Base-by-base conservation (phyloP, 306 rosid species). In the Vigna nakashimae region DNA sequence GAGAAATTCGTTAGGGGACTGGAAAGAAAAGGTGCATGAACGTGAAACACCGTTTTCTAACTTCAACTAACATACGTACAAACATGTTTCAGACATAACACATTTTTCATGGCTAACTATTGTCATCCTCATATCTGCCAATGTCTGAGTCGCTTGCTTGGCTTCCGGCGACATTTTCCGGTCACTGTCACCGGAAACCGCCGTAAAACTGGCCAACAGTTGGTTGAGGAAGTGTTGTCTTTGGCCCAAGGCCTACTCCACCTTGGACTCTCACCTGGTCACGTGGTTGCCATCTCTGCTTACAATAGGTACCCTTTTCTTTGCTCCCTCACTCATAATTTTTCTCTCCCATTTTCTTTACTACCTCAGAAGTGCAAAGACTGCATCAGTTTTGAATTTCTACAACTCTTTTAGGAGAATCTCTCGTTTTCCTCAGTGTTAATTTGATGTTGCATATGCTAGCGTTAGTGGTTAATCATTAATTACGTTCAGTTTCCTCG, bases 201-300 rank as follows among this genome's bases (percentile, higher is more conserved):
- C 52, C 63, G 24, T 26, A 90, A 86, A 74, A 87, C 86, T 1
- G 97, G 95, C 6, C 32, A 82, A 65, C 77, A 89, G 50, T 85
- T 95, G 12, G 92, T 77, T 49, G 84, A 83, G 34, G 83, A 83
- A n/a, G 98, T 92, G 6, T 6, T 79, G 76, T 74, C 82, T 1
- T 83, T 92, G 49, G 92, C 97, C 7, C 73, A 59, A 8, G 96
- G 97, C 9, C 87, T 95, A 1, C 79, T 82, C 55, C 75, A 81
- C 11, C 82, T 91, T 4, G 96, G 96, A 14, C 65, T 95, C 76
- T 24, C 73, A 17, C 76, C 91, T 1, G 97, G 96, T 17, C 88
- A 95, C 13, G 84, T 92, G 22, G 86, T 95, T 8, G 91, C 90
- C 68, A 90, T 95, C 78, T 91, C 91, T 75, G 97, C 98, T 70